Evolutionary conservation across 495 filamentous ascomycete species (phyloP).

Genomic region (Lindgomyces ingoldianus): DNA sequence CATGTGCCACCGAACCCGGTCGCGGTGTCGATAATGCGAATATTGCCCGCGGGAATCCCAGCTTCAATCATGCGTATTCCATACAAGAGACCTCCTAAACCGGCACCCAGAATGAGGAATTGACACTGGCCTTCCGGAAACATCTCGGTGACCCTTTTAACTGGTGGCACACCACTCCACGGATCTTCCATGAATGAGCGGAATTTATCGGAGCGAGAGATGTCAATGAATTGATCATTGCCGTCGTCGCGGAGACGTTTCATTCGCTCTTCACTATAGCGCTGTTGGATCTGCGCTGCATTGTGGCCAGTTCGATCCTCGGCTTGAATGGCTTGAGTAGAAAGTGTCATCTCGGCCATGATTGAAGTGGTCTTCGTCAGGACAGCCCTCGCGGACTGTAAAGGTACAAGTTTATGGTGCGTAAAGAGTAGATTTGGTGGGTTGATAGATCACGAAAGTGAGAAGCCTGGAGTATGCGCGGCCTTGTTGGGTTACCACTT

Average conservation of each 20-base stretch:
- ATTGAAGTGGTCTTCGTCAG: neutral
- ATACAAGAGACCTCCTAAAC: constrained; percentile 52
- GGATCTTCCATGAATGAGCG: constrained; percentile 35
- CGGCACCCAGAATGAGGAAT: constrained; percentile 49
- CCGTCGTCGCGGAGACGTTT: constrained; percentile 32
- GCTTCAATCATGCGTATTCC: constrained; percentile 55
- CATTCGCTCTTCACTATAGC: constrained; percentile 30
- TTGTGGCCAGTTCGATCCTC: constrained; percentile 3
- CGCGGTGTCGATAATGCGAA: constrained; percentile 53
- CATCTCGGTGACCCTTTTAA: constrained; percentile 41
- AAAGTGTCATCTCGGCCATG: neutral
- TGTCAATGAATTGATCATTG: constrained; percentile 29
- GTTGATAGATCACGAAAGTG: too few relatives aligned
- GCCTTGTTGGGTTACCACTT: too few relatives aligned
- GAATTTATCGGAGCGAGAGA: constrained; percentile 20
- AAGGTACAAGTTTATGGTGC: neutral
- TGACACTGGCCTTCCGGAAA: constrained; percentile 39
- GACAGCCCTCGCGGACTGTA: neutral
- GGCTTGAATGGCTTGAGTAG: neutral
- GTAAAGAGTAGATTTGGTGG: neutral
- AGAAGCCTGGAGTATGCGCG: too few relatives aligned
- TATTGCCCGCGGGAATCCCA: constrained; percentile 49
- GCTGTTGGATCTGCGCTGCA: constrained; percentile 3
- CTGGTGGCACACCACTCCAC: constrained; percentile 49
- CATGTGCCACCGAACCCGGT: constrained; percentile 45